Conservation (phyloP, 2,329 filamentous ascomycete genomes). For the Balansia obtecta region DNA sequence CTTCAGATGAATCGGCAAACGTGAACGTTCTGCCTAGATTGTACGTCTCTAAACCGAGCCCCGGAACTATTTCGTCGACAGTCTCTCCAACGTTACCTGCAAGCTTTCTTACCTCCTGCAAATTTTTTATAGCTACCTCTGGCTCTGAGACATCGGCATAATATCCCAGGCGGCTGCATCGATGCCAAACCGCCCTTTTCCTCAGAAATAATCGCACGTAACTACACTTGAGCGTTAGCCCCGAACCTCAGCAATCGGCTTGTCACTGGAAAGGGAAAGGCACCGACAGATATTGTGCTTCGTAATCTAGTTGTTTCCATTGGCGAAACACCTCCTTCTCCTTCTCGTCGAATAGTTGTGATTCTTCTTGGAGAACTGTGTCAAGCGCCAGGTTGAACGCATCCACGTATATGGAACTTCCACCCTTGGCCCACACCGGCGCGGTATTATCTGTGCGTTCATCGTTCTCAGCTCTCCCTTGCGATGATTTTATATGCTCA, state of each 20-base stretch:
- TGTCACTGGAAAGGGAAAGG: background rate
- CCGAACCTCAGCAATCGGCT: background rate
- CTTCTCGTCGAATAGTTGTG: conserved; percentile 70
- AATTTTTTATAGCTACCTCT: conserved; percentile 45
- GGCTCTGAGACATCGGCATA: conserved; percentile 72
- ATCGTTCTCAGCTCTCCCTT: conserved; percentile 23
- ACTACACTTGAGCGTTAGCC: conserved; percentile 27
- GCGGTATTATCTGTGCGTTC: conserved; percentile 27
- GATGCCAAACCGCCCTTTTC: conserved; percentile 86
- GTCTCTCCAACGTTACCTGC: conserved; percentile 24
- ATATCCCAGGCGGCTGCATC: conserved; percentile 65
- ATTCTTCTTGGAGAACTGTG: conserved; percentile 80
- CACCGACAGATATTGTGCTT: conserved; percentile 77
- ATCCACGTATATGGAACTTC: conserved; percentile 90
- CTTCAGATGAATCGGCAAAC: conserved; percentile 70
- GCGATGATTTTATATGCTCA: conserved; percentile 53
- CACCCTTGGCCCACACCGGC: conserved; percentile 54
- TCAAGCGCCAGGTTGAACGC: conserved; percentile 89
- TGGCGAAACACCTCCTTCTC: conserved; percentile 65
- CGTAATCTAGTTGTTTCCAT: conserved; percentile 66
- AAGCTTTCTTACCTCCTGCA: conserved; percentile 48
- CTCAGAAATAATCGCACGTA: conserved; percentile 88
- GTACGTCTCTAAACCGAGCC: conserved; percentile 27
- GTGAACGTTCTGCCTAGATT: conserved; percentile 47
- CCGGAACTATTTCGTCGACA: conserved; percentile 12